These are phyloP conservation scores for Bacidia rubella DNA, from an alignment of 495 filamentous ascomycete genomes.

Conservation along the genomic window DNA sequence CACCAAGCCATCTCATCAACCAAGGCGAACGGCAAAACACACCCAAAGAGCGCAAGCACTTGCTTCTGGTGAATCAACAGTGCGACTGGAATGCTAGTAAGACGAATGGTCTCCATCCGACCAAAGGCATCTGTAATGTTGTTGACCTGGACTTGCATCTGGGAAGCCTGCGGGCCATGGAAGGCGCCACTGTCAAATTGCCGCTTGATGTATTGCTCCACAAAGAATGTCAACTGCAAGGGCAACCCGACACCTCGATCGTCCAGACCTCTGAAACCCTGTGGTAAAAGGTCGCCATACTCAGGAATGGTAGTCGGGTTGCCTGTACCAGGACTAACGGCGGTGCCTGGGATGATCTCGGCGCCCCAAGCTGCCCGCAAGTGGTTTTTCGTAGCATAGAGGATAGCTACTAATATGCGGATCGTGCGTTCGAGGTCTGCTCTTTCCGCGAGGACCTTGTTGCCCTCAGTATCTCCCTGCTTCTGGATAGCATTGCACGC, in stretches of 20 bases:
- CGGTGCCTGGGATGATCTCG: constrained; percentile 31
- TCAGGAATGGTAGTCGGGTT: constrained; percentile 38
- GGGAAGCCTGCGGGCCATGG: constrained; percentile 45
- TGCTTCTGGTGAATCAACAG: constrained; percentile 70
- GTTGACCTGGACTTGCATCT: constrained; percentile 51
- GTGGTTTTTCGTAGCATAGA: constrained; percentile 66
- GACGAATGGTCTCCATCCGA: constrained; percentile 59
- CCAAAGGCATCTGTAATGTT: constrained; percentile 51
- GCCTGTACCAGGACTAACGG: constrained; percentile 28
- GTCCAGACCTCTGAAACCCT: constrained; percentile 46
- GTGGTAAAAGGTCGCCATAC: constrained; percentile 47
- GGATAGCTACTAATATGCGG: constrained; percentile 52
- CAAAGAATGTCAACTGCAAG: constrained; percentile 51
- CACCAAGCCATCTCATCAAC: constrained; percentile 64
- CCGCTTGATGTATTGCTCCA: constrained; percentile 55
- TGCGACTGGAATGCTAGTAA: constrained; percentile 62
- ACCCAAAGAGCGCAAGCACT: constrained; percentile 56
- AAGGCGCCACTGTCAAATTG: constrained; percentile 47
- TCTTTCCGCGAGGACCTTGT: constrained; percentile 31
- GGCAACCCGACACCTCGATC: constrained; percentile 50
- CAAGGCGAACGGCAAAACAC: constrained; percentile 62
- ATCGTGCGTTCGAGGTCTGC: constrained; percentile 46
- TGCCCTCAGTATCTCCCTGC: constrained; percentile 11
- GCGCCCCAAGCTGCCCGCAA: constrained; percentile 60
- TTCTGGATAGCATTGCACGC: constrained; percentile 22